Percentiles rank a stretch among this genome's conserved stretches.
These are phyloP conservation scores for Boletellus dicymbophilus DNA, from an alignment of 1,284 basidiomycete genomes.

Conservation along the genomic window DNA sequence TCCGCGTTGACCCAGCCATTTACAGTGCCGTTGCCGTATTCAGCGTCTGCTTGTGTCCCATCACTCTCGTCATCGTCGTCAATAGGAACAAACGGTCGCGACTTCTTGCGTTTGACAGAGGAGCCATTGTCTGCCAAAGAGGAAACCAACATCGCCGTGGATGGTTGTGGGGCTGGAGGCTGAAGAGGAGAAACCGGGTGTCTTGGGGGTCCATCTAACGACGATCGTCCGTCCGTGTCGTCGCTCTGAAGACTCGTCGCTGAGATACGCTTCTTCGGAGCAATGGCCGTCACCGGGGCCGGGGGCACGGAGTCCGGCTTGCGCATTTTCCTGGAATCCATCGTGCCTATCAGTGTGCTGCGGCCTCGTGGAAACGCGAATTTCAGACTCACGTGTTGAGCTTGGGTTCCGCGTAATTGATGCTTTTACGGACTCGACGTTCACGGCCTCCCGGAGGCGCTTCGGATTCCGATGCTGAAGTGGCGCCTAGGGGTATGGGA, in stretches of 20 bases:
- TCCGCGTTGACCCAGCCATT: conserved; percentile 57
- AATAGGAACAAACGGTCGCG: conserved; percentile 42
- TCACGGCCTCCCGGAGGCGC: conserved; percentile 52
- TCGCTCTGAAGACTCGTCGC: conserved; percentile 25
- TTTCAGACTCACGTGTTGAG: conserved; percentile 74
- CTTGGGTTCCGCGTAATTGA: conserved; percentile 90
- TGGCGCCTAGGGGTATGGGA: conserved; percentile 41
- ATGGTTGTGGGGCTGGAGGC: conserved; percentile 22
- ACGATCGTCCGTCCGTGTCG: conserved; percentile 30
- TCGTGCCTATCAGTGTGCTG: conserved; percentile 12
- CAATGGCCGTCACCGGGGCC: conserved; percentile 27
- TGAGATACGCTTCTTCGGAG: conserved; percentile 34
- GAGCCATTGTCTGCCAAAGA: conserved; percentile 30
- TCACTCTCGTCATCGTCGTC: conserved; percentile 60
- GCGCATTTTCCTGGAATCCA: conserved; percentile 77
- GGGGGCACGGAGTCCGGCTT: conserved; percentile 68
- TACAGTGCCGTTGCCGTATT: conserved; percentile 47
- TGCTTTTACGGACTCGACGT: conserved; percentile 72
- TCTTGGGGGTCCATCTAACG: conserved; percentile 20
- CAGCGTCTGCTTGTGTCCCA: conserved; percentile 65
- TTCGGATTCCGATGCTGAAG: conserved; percentile 39
- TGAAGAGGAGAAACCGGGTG: conserved; percentile 27
- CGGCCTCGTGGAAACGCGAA: conserved; percentile 2
- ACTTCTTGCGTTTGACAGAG: conserved; percentile 52
- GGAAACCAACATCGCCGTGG: conserved; percentile 33